Evolutionary conservation across 75 land plant genomes (phyloP), one percentile per base, ranked within the genome.

Genomic region (Picea glauca): DNA sequence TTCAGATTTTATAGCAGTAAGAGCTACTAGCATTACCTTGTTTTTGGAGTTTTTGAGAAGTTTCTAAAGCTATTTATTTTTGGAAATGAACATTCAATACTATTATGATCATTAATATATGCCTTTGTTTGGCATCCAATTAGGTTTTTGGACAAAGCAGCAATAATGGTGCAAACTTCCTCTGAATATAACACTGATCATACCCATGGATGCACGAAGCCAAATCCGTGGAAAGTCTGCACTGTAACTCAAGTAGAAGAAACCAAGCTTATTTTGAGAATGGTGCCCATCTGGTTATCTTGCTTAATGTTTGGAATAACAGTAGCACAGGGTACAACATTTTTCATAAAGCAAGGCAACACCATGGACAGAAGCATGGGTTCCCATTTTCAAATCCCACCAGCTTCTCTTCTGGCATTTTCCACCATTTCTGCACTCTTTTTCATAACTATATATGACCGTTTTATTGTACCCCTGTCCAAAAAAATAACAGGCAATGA

Each of bases 221-320:
- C 13, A 50, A 74, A 54, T 54, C 58, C 75, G 50, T 83, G 87
- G 87, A 83, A 65, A 82, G 40, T 86, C 23, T 86, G 86, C 82
- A 79, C 87, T 35, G 87, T 86, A 58, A 83, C 87, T 60, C 86
- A 86, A 72, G 82, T 86, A 23, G 87, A 86, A 77, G 87, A 86
- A 77, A 80, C 85, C 58, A 86, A 86, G 76, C 77, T 83, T 14
- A 26, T 86, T 31, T 23, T 86, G n/a, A 76, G 82, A 50, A 76
- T 84, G 76, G 65, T 86, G 18, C 87, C 87, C 18, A 86, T 86
- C 61, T 86, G 87, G 87, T 18, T 83, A 23, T 83, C 79, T 50
- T 74, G 75, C 58, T 1, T 74, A 23, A 50, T 56, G 58, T 74
- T 74, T 11, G 75, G 75, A 74, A 60, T 60, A 35, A 50, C 32